Evolutionary conservation across 805 yeast genomes (phyloP).

Genomic region (Candida manassasensis): DNA sequence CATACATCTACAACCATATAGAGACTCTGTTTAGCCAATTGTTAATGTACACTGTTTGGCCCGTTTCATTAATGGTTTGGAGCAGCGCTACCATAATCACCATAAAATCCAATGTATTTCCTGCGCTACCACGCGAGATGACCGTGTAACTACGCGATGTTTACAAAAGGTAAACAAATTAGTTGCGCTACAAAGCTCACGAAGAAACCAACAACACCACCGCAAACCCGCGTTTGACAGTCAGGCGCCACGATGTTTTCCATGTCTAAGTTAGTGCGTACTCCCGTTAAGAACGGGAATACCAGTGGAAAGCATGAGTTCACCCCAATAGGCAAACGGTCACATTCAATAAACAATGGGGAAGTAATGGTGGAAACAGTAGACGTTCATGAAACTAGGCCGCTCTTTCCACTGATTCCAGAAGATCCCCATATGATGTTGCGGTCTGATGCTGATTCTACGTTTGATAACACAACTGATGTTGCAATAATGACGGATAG

Average conservation of each 20-base stretch:
- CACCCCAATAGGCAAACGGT: slow-evolving; percentile 14
- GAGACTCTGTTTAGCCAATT: too few relatives aligned
- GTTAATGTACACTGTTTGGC: too few relatives aligned
- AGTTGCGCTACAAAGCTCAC: too few relatives aligned
- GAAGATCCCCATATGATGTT: slow-evolving; percentile 3
- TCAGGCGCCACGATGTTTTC: too few relatives aligned
- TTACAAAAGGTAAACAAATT: too few relatives aligned
- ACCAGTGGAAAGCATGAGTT: slow-evolving; percentile 10
- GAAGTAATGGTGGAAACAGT: neutral
- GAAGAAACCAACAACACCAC: too few relatives aligned
- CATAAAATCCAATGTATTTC: too few relatives aligned
- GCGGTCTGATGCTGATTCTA: slow-evolving; percentile 9
- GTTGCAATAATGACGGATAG: neutral
- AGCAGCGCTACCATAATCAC: too few relatives aligned
- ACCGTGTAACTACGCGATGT: too few relatives aligned
- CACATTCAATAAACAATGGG: neutral
- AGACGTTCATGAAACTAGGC: slow-evolving; percentile 4
- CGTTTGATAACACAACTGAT: slow-evolving; percentile 8
- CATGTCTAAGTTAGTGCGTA: slow-evolving; percentile 11
- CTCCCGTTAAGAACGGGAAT: slow-evolving; percentile 9
- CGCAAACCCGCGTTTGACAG: too few relatives aligned
- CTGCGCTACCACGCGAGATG: too few relatives aligned
- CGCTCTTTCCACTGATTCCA: slow-evolving; percentile 7
- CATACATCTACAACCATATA: neutral
- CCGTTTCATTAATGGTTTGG: too few relatives aligned